A percentile compares a stretch with the other conserved stretches of the same genome.
Evolutionary conservation across 768 basidiomycete genomes (phyloP).

Genomic region (Suillus decipiens): DNA sequence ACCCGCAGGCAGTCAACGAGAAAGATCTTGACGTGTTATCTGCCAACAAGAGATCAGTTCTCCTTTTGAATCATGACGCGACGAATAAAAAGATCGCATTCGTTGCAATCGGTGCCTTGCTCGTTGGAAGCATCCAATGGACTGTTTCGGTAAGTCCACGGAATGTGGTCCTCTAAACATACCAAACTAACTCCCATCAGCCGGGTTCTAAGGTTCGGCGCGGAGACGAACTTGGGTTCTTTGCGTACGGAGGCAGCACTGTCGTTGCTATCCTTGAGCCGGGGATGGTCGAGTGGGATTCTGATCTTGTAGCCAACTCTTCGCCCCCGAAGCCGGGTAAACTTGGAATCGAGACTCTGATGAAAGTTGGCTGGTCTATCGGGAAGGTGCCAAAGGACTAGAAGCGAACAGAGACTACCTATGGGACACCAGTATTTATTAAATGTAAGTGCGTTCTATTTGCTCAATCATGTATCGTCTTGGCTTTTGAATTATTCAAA

Average conservation of each 20-base stretch:
- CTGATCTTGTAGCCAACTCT: slow-evolving; percentile 61
- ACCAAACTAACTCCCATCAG: slow-evolving; percentile 19
- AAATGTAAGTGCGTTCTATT: neutral
- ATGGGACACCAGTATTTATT: neutral
- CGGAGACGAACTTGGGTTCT: slow-evolving; percentile 68
- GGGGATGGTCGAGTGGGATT: slow-evolving; percentile 56
- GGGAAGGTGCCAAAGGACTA: slow-evolving; percentile 17
- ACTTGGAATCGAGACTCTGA: slow-evolving; percentile 61
- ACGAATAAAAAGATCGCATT: slow-evolving; percentile 58
- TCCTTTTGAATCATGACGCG: slow-evolving; percentile 48
- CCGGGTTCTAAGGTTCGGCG: slow-evolving; percentile 53
- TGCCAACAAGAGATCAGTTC: slow-evolving; percentile 58
- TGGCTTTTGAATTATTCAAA: neutral
- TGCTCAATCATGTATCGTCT: neutral
- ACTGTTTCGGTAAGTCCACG: slow-evolving; percentile 39
- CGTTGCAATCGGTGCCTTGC: slow-evolving; percentile 78
- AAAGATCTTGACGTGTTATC: slow-evolving; percentile 64
- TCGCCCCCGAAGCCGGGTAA: slow-evolving; percentile 5
- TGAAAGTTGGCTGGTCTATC: slow-evolving; percentile 45
- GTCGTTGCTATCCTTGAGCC: slow-evolving; percentile 60
- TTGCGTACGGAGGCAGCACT: slow-evolving; percentile 81
- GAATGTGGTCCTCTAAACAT: neutral
- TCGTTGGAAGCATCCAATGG: slow-evolving; percentile 77
- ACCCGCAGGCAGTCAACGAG: slow-evolving; percentile 79
- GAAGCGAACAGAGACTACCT: neutral